A percentile compares a stretch with the other conserved stretches of the same genome.
Conservation (phyloP, 2,329 filamentous ascomycete genomes). For the Aureobasidium zeae region DNA sequence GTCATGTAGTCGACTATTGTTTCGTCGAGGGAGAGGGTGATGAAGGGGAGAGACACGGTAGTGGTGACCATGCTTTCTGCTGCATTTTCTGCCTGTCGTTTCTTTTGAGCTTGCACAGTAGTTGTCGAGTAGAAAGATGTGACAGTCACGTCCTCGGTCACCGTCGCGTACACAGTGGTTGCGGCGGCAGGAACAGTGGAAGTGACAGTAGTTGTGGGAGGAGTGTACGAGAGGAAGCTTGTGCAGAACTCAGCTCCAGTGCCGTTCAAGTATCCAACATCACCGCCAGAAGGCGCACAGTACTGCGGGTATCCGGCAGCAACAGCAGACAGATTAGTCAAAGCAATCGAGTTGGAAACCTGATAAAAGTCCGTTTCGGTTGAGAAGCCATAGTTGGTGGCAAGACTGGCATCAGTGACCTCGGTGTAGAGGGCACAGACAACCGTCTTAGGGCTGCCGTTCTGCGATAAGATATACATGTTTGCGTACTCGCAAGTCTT, state of each 20-base stretch:
- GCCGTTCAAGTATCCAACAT: background rate
- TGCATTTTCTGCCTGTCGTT: background rate
- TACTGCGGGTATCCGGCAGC: background rate
- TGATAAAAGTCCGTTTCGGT: constrained; percentile 6
- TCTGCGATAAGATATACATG: constrained; percentile 32
- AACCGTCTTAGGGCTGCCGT: constrained; percentile 30
- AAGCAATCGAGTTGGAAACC: background rate
- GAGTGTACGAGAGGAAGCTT: background rate
- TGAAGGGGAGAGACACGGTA: constrained; percentile 6
- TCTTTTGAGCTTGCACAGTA: background rate
- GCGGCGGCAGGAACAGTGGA: background rate
- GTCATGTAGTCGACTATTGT: constrained; percentile 1
- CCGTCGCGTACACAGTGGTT: background rate
- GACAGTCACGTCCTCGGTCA: background rate
- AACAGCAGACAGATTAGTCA: background rate
- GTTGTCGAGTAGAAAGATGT: constrained; percentile 1
- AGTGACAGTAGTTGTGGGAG: background rate
- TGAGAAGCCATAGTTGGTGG: constrained; percentile 19
- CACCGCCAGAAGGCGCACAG: background rate
- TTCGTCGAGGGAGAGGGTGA: constrained; percentile 5
- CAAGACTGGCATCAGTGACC: constrained; percentile 19
- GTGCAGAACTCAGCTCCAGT: background rate
- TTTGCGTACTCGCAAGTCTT: constrained; percentile 27
- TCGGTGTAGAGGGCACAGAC: constrained; percentile 32
- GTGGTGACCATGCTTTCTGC: constrained; percentile 6